Conservation (phyloP, 805 yeast species). For the Starmerella etchellsii region DNA sequence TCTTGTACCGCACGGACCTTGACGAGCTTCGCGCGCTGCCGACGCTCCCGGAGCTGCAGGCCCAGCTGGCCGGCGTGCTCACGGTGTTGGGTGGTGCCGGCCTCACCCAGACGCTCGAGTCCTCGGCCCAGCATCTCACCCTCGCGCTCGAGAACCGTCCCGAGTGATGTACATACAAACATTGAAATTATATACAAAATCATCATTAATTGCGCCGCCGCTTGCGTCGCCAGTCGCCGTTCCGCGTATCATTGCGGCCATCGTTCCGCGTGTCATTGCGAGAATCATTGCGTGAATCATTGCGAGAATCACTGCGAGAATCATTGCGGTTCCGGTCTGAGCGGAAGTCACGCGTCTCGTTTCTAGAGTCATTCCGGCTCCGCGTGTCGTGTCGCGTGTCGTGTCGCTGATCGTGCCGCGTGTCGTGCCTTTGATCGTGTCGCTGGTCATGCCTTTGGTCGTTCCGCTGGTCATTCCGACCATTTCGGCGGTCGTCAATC, state of each 20-base stretch:
- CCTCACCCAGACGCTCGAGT: conserved; percentile 64
- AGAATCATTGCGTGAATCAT: neutral
- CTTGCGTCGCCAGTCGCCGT: conserved; percentile 2
- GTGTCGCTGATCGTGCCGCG: neutral
- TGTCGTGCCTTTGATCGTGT: too few species aligned
- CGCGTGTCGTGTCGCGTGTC: conserved; percentile 5
- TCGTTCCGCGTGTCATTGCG: conserved; percentile 1
- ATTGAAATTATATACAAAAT: neutral
- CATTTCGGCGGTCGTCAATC: too few species aligned
- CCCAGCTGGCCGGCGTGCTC: conserved; percentile 71
- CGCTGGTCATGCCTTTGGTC: too few species aligned
- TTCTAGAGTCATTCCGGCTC: neutral
- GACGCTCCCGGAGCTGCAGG: conserved; percentile 53
- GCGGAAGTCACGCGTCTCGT: neutral
- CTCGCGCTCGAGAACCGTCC: conserved; percentile 38
- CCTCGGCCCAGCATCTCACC: conserved; percentile 54
- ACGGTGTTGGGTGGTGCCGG: conserved; percentile 85
- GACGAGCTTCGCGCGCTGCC: conserved; percentile 63
- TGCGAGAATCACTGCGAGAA: neutral
- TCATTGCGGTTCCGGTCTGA: neutral
- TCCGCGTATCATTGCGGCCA: conserved; percentile 1
- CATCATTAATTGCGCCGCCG: neutral
- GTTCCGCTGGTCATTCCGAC: too few species aligned
- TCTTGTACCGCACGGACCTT: conserved; percentile 30
- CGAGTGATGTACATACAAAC: conserved; percentile 4